These are phyloP conservation scores for Fraxinus greggii DNA, from an alignment of 305 asterid species.

Conservation along the genomic window DNA sequence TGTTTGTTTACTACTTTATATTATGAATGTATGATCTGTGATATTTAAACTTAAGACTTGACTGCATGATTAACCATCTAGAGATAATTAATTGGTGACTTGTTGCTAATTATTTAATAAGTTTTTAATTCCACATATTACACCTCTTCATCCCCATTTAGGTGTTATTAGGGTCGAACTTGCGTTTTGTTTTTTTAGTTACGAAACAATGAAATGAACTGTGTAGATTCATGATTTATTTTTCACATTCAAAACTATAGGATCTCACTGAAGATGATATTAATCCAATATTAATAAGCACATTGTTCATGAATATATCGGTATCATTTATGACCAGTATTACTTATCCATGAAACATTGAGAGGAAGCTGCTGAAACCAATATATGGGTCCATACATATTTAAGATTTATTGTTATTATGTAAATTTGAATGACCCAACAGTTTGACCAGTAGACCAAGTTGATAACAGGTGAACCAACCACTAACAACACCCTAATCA, in stretches of 20 bases:
- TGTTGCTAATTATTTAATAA: too few species aligned
- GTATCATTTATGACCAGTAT: neutral
- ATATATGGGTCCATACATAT: neutral
- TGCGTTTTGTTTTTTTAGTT: too few species aligned
- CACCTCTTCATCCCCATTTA: too few species aligned
- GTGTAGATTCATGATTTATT: neutral
- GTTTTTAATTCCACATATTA: too few species aligned
- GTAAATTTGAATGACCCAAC: slow-evolving; percentile 1
- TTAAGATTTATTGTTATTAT: neutral
- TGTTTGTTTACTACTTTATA: too few species aligned
- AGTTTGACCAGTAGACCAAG: neutral
- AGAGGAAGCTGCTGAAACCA: neutral
- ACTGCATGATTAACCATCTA: too few species aligned
- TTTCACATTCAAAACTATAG: slow-evolving; percentile 2
- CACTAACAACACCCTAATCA: neutral
- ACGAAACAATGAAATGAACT: neutral
- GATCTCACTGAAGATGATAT: neutral
- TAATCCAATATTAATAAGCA: neutral
- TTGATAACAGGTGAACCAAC: slow-evolving; percentile 1
- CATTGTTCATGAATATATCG: neutral
- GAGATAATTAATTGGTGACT: too few species aligned
- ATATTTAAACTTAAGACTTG: too few species aligned
- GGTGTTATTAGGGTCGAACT: too few species aligned
- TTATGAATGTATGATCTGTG: too few species aligned
- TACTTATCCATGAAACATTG: neutral